Evolutionary conservation across 83 land plant species (phyloP), one percentile per base, ranked within the genome.

Genomic region (Diphasiastrum complanatum): DNA sequence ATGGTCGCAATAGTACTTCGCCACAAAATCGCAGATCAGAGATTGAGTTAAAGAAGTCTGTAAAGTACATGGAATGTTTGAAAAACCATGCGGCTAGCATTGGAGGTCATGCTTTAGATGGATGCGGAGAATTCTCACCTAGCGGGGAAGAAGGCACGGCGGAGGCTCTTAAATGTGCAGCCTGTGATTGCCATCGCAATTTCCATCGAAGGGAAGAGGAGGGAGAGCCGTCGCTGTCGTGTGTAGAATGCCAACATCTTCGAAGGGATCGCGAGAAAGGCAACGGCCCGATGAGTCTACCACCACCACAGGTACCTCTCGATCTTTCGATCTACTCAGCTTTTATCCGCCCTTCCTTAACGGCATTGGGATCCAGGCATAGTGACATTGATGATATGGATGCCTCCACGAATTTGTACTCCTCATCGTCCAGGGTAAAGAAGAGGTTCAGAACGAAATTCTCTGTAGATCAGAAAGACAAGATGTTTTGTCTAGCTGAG

Each of bases 111-210:
- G 40, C 38, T 11, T 4, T 28, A 5, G 60, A 55, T 32, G 60
- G 46, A 10, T 32, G 60, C 46, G 60, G 46, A 5, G 60, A 55
- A 28, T 27, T 28, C 19, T 6, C 10, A 10, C 60, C 47, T 40
- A 29, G 37, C 49, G 66, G 60, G 57, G 33, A 63, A 20, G 66
- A 63, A 11, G 60, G 66, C n/a, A 45, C 65, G 30, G 1, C 48
- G 29, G 60, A 47, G 6, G 12, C 60, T 3, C 59, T 63, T 12
- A 47, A 2, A 6, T 63, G 66, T 33, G 66, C 66, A 8, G 66
- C 66, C 22, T 63, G 66, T 31, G 12, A 2, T 26, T 63, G 66
- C 62, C 66, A 63, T 24, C 53, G 66, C 33, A 63, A 63, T 40
- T 63, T 63, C 55, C 66, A 63, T 26, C 14, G 55, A 4, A 3